Evolutionary conservation across 257 asterid genomes (phyloP).

Genomic region (Jasminum sambac): DNA sequence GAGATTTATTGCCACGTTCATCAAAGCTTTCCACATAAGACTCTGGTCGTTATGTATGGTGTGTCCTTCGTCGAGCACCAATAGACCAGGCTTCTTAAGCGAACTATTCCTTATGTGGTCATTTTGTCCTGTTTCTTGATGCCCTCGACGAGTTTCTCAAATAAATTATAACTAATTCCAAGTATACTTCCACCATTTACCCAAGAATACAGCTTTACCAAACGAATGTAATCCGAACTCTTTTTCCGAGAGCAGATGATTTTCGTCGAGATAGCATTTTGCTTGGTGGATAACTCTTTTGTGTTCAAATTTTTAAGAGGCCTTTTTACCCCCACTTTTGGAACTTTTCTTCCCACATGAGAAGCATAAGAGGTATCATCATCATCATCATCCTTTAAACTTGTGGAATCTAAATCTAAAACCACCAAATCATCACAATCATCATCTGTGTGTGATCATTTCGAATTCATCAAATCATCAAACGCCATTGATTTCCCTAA

Average conservation of each 20-base stretch:
- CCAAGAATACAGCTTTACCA: slow-evolving; percentile 63
- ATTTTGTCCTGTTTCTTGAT: background rate
- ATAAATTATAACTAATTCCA: slow-evolving; percentile 58
- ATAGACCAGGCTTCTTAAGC: slow-evolving; percentile 50
- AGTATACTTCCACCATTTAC: slow-evolving; percentile 42
- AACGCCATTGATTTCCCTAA: background rate
- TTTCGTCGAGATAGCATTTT: too few species aligned
- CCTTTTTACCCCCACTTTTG: too few species aligned
- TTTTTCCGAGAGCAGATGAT: slow-evolving; percentile 8
- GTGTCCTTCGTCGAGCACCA: slow-evolving; percentile 90
- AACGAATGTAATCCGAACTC: slow-evolving; percentile 25
- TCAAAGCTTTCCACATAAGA: slow-evolving; percentile 64
- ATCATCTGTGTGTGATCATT: background rate
- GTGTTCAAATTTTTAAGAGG: too few species aligned
- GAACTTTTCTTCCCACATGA: too few species aligned
- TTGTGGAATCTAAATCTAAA: slow-evolving; percentile 12
- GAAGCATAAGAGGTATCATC: too few species aligned
- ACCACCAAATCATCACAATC: too few species aligned
- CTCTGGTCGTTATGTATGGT: slow-evolving; percentile 80
- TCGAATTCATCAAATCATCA: background rate
- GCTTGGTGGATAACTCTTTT: too few species aligned
- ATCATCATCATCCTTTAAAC: slow-evolving; percentile 20
- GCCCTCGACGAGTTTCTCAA: slow-evolving; percentile 43
- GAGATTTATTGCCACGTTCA: slow-evolving; percentile 43
- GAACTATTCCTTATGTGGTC: slow-evolving; percentile 41